Evolutionary conservation across 1,139 yeast genomes (phyloP), one percentile per base, ranked within the genome.

Genomic region (Lodderomyces margitis): DNA sequence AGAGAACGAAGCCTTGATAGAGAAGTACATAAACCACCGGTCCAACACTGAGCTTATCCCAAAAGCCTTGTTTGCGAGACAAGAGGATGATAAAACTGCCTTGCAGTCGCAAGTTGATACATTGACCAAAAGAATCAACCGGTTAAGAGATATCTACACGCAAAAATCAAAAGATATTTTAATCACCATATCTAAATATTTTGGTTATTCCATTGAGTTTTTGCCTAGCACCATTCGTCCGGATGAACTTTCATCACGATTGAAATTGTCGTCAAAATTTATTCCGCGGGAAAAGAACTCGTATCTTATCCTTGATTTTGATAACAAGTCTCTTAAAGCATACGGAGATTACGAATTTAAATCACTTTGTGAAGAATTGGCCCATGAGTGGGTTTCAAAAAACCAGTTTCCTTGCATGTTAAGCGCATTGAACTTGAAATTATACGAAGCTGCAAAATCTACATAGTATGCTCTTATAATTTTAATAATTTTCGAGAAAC

Each of bases 381-480:
- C 85, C 19, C 63, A 73, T 14, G 75, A 76, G 46, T 87, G 95
- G 89, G 72, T 72, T 38, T 86, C 83, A 39, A 75, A 80, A 47
- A 77, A 76, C 34, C 89, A 87, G 51, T 78, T 87, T 19, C 87
- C 95, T 0, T 85, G 95, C 52, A 84, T 88, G 54, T 65, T 89
- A 43, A 83, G 94, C 43, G 89, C 94, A 0, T 66, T 88, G 47
- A 86, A 81, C 40, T 65, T 88, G 44, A 83, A 78, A 52, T 62
- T 87, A 20, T 81, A 79, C 61, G 83, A 80, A 17, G 12, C 23
- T 14, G 25, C 36, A 17, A 40, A 20, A 4, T 12, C 36, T 21
- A 12, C 36, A 20, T 33, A 14, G 19, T 12, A 4, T 20, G 19
- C 17, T 5, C 17, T 36, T 19, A 25, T 5, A n/a, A 5, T n/a